Conservation (phyloP, 2,329 filamentous ascomycete genomes). For the Hymenoscyphus occultus region DNA sequence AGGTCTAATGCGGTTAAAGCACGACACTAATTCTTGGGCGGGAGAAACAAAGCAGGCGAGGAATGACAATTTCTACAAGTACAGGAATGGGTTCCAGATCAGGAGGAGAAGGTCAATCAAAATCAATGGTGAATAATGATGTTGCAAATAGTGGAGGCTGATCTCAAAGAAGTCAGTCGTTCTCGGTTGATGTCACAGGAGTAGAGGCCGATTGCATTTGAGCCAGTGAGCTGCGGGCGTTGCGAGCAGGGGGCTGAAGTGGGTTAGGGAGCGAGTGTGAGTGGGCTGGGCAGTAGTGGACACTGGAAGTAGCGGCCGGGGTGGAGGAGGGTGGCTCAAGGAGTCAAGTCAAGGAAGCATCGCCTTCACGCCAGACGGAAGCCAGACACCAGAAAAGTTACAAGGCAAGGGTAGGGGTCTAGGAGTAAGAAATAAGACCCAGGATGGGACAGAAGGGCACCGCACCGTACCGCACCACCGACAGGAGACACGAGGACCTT, state of each 20-base stretch:
- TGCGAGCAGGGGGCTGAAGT: constrained; percentile 2
- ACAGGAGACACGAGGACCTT: constrained; percentile 2
- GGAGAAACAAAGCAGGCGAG: constrained; percentile 15
- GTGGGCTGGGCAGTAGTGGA: not conserved
- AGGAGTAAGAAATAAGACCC: constrained; percentile 4
- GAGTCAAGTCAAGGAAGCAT: not conserved
- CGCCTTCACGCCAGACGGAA: constrained; percentile 1
- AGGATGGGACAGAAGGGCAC: not conserved
- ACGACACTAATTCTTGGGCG: constrained; percentile 1
- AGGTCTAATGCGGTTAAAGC: constrained; percentile 10
- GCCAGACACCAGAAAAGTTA: constrained; percentile 1
- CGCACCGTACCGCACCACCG: not conserved
- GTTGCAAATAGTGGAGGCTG: constrained; percentile 32
- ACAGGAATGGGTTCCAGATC: constrained; percentile 20
- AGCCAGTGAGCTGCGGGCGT: not conserved
- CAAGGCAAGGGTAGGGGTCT: constrained; percentile 5
- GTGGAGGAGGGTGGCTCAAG: not conserved
- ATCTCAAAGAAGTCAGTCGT: constrained; percentile 33
- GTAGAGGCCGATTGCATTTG: constrained; percentile 12
- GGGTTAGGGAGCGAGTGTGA: too few relatives aligned
- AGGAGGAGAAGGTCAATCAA: constrained; percentile 18
- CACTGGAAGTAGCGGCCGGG: not conserved
- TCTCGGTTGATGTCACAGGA: constrained; percentile 36
- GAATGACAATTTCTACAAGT: constrained; percentile 17
- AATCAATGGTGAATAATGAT: constrained; percentile 14